Evolutionary conservation across 306 rosid species (phyloP).

Genomic region (Begonia fuchsioides): DNA sequence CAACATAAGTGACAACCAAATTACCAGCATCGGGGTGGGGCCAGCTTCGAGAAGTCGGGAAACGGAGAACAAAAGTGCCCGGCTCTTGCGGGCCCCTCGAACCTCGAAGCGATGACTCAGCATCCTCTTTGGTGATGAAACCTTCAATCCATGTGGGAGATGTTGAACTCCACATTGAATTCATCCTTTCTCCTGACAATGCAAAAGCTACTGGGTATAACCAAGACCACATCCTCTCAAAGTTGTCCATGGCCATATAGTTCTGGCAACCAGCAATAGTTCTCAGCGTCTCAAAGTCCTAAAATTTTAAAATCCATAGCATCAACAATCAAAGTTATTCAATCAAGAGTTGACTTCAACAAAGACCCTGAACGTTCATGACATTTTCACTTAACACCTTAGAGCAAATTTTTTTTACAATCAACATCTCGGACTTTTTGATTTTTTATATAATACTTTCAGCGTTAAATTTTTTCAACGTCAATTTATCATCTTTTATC

Average conservation of each 20-base stretch:
- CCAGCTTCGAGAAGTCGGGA: conserved; percentile 96
- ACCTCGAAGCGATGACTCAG: conserved; percentile 81
- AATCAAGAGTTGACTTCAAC: no score
- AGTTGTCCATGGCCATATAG: conserved; percentile 52
- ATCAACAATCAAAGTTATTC: conserved; percentile 5
- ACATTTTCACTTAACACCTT: no score
- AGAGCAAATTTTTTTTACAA: no score
- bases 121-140: conserved; percentile 85
- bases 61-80: conserved; percentile 80
- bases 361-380: no score
- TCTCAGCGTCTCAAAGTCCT: conserved; percentile 78
- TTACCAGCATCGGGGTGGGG: conserved; percentile 97
- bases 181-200: conserved; percentile 57
- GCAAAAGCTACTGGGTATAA: conserved; percentile 72
- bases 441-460: no score
- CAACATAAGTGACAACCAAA: conserved; percentile 67
- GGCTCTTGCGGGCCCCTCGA: conserved; percentile 73
- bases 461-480: no score
- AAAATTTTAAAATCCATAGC: conserved; percentile 8
- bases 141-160: conserved; percentile 96
- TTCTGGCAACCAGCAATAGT: conserved; percentile 71
- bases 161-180: conserved; percentile 65
- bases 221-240: conserved; percentile 98
- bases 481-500: no score
- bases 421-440: no score